Percentiles rank a stretch among this genome's conserved stretches.
Conservation (phyloP, 1,139 yeast species). For the Pichia sp. region DNA sequence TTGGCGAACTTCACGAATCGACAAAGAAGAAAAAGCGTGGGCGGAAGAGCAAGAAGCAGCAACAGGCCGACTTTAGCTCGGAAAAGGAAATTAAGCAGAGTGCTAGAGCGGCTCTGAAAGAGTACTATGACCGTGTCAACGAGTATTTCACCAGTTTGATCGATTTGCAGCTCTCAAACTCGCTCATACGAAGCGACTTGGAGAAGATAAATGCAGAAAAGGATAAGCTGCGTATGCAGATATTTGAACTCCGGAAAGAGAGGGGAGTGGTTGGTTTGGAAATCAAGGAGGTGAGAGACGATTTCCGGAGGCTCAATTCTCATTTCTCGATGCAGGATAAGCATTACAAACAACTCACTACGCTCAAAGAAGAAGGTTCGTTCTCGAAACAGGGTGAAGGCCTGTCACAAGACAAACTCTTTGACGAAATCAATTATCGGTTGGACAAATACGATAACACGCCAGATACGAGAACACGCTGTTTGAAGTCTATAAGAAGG, state of each 20-base stretch:
- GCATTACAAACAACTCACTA: slow-evolving; percentile 20
- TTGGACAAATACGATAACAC: slow-evolving; percentile 31
- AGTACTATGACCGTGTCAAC: slow-evolving; percentile 22
- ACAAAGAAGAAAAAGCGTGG: slow-evolving; percentile 1
- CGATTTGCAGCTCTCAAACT: slow-evolving; percentile 36
- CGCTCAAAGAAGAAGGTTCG: neutral
- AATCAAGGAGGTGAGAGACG: slow-evolving; percentile 37
- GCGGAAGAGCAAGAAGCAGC: neutral
- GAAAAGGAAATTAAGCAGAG: neutral
- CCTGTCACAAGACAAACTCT: slow-evolving; percentile 3
- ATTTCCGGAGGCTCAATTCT: slow-evolving; percentile 31
- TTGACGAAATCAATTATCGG: slow-evolving; percentile 15
- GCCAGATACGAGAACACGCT: slow-evolving; percentile 41
- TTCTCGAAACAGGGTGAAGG: slow-evolving; percentile 5
- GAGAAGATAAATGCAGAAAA: slow-evolving; percentile 39
- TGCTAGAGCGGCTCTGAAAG: slow-evolving; percentile 17
- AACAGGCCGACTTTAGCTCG: neutral
- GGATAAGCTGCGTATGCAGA: slow-evolving; percentile 38
- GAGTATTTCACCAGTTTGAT: slow-evolving; percentile 31
- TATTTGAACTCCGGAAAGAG: slow-evolving; percentile 38
- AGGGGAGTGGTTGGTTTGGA: slow-evolving; percentile 41
- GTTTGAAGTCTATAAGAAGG: slow-evolving; percentile 35
- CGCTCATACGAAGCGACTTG: slow-evolving; percentile 39
- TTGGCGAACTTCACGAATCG: neutral
- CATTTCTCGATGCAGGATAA: slow-evolving; percentile 27